Conservation (phyloP, 2,329 filamentous ascomycete species). For the Parastagonospora nodorum region DNA sequence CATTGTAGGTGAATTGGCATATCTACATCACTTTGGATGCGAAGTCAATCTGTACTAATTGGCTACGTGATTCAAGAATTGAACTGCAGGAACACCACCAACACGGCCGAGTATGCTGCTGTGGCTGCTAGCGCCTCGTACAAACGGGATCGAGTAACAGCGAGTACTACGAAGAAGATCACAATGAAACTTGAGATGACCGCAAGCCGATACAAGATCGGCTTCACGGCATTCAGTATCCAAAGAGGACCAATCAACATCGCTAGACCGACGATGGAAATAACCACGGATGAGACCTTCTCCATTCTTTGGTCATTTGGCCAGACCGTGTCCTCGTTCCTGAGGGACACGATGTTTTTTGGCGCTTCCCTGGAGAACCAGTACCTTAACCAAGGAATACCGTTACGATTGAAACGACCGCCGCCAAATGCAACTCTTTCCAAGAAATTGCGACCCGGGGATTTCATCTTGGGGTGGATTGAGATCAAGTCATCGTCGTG, state of each 20-base stretch:
- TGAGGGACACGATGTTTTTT: neutral
- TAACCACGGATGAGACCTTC: neutral
- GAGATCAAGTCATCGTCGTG: neutral
- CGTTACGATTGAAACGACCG: too few relatives aligned
- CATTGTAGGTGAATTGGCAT: too few relatives aligned
- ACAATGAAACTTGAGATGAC: neutral
- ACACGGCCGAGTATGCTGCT: neutral
- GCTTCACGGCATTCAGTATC: neutral
- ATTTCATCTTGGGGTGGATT: neutral
- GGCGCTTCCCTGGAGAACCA: neutral
- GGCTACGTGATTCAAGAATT: neutral
- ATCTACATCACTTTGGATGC: neutral
- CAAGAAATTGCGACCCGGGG: neutral
- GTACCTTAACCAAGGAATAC: neutral
- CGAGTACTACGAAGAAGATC: neutral
- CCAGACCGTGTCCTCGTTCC: neutral
- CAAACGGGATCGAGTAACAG: neutral
- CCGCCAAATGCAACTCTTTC: neutral
- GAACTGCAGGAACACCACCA: neutral
- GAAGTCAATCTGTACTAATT: neutral
- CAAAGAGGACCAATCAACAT: neutral
- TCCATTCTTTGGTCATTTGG: neutral
- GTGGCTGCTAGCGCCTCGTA: neutral
- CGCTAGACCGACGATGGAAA: neutral
- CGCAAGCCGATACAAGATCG: neutral